Percentiles rank a stretch among this genome's conserved stretches.
These are phyloP conservation scores for Naganishia friedmannii DNA, from an alignment of 768 basidiomycete species.

Conservation along the genomic window DNA sequence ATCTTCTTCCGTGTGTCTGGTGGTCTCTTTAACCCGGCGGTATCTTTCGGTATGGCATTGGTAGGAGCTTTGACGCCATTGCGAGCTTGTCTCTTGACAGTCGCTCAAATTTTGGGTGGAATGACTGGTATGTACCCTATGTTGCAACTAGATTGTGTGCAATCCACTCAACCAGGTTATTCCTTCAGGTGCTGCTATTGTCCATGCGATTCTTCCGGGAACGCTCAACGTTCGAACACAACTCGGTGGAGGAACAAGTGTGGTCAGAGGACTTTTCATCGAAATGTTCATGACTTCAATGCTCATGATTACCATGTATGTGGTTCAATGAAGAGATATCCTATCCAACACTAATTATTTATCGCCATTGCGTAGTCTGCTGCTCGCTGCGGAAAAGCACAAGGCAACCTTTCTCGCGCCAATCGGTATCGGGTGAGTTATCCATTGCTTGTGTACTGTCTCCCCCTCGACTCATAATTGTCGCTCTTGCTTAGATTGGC, in stretches of 20 bases:
- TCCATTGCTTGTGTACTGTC: constrained; percentile 33
- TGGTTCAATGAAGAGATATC: not conserved
- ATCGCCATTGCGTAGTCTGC: constrained; percentile 26
- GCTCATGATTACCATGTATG: constrained; percentile 34
- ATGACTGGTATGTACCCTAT: constrained; percentile 44
- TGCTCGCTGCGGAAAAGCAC: constrained; percentile 52
- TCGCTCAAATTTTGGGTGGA: constrained; percentile 50
- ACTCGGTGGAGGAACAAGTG: constrained; percentile 39
- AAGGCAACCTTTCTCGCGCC: constrained; percentile 55
- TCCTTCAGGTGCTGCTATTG: constrained; percentile 44
- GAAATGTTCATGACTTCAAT: constrained; percentile 53
- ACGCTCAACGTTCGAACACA: constrained; percentile 42
- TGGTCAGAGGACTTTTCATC: constrained; percentile 52
- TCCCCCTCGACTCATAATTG: not conserved
- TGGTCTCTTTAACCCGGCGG: constrained; percentile 54
- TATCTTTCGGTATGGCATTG: constrained; percentile 51
- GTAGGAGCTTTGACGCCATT: constrained; percentile 51
- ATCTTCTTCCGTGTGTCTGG: constrained; percentile 52
- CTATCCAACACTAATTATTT: not conserved
- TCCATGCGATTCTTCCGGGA: constrained; percentile 49
- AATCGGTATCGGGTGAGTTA: constrained; percentile 53
- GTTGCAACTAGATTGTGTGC: not conserved
- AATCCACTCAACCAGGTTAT: not conserved
- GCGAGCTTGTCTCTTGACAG: constrained; percentile 49
- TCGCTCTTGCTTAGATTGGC: constrained; percentile 16